Percentiles rank a stretch among this genome's conserved stretches.
These are phyloP conservation scores for Trypanosoma platydactyli DNA, from an alignment of 208 protist species.

Conservation along the genomic window DNA sequence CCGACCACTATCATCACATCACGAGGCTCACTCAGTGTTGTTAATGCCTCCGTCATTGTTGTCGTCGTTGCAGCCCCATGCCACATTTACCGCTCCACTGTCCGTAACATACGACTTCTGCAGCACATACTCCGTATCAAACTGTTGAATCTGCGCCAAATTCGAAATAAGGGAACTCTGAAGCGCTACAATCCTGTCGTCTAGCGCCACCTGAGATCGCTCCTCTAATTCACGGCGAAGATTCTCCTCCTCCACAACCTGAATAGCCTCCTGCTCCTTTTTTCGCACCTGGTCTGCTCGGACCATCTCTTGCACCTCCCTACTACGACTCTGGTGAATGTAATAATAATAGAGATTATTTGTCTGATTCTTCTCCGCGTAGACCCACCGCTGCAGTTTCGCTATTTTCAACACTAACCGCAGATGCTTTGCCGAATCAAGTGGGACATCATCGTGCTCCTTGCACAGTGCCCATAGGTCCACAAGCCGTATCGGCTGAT, in stretches of 20 bases:
- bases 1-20: neutral
- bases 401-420: constrained; percentile 86
- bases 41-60: neutral
- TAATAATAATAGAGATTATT: constrained; percentile 91
- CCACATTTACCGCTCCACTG: constrained; percentile 69
- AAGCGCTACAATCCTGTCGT: constrained; percentile 65
- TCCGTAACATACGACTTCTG: constrained; percentile 68
- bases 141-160: constrained; percentile 60
- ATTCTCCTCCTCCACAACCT: constrained; percentile 15
- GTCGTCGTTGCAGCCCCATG: constrained; percentile 56
- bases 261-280: constrained; percentile 48
- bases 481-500: constrained; percentile 82
- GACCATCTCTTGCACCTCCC: constrained; percentile 86
- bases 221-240: constrained; percentile 19
- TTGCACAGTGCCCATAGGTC: constrained; percentile 86
- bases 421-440: constrained; percentile 88
- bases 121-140: constrained; percentile 60
- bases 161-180: constrained; percentile 66
- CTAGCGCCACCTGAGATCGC: constrained; percentile 27
- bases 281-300: constrained; percentile 56
- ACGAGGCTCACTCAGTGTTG: neutral
- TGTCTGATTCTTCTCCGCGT: constrained; percentile 90
- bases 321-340: constrained; percentile 73
- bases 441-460: constrained; percentile 83
- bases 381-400: constrained; percentile 85